phyloP scores from a whole-genome alignment of 106 monocot genomes.

The Acanthochlamys bracteata region DNA sequence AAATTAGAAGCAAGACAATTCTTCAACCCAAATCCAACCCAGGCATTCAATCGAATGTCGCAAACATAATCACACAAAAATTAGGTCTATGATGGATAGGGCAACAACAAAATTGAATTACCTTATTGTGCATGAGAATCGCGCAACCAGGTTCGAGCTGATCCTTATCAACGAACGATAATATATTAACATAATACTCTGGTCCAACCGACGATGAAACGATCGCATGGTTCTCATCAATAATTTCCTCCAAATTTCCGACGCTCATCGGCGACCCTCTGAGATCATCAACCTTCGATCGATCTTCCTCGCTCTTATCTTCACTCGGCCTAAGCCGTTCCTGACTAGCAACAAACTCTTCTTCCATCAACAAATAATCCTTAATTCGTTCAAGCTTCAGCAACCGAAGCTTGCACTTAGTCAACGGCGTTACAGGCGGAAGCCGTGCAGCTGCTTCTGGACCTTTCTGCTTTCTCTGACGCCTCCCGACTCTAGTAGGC shows the following conservation, averaged over 20 bases:
- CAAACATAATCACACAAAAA: neutral
- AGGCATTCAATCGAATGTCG: neutral
- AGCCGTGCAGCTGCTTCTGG: constrained; percentile 81
- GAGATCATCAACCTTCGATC: constrained; percentile 93
- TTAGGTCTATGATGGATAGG: neutral
- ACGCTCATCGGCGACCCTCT: constrained; percentile 96
- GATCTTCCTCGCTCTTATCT: constrained; percentile 95
- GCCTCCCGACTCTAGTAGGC: constrained; percentile 78
- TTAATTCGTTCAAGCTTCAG: constrained; percentile 94
- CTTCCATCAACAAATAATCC: constrained; percentile 94
- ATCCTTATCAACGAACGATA: constrained; percentile 98
- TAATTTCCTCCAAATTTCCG: constrained; percentile 92
- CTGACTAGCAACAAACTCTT: constrained; percentile 91
- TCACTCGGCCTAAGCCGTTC: constrained; percentile 86
- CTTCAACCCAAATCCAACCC: neutral
- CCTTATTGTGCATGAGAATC: constrained; percentile 99
- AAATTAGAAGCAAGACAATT: no score
- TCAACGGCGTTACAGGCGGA: constrained; percentile 70
- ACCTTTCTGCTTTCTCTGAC: constrained; percentile 96
- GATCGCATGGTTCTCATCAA: constrained; percentile 96
- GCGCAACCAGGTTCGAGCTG: constrained; percentile 96
- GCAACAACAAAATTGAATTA: constrained; percentile 3
- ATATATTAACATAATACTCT: constrained; percentile 88
- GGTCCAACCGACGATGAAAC: constrained; percentile 94
- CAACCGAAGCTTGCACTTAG: constrained; percentile 87